These are phyloP conservation scores for Tolypocladium endophyticum DNA, from an alignment of 2,329 filamentous ascomycete genomes.

Conservation along the genomic window DNA sequence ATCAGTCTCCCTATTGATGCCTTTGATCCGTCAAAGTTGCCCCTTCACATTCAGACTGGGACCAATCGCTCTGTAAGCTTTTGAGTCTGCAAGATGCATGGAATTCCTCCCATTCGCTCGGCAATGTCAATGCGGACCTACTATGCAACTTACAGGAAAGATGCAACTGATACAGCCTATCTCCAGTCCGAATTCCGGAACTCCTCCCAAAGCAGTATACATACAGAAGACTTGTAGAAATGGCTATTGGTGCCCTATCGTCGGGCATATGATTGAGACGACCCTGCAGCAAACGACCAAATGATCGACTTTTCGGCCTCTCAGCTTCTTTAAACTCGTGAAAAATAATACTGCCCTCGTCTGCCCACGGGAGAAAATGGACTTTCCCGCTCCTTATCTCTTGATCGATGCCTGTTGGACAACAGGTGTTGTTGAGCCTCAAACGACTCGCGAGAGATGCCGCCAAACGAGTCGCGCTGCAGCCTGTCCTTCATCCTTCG, in stretches of 20 bases:
- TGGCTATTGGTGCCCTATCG: neutral
- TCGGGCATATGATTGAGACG: neutral
- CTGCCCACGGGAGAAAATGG: neutral
- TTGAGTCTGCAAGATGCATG: neutral
- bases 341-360: neutral
- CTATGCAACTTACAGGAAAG: too few species aligned
- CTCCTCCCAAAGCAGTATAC: neutral
- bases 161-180: neutral
- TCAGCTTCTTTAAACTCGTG: neutral
- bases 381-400: neutral
- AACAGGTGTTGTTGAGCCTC: neutral
- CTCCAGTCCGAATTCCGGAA: neutral
- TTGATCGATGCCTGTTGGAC: neutral
- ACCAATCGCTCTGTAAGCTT: too few species aligned
- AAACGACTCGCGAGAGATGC: neutral
- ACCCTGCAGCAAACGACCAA: neutral
- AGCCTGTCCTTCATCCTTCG: neutral
- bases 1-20: too few species aligned
- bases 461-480: neutral
- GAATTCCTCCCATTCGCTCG: neutral
- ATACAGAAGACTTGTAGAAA: neutral
- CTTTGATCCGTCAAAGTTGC: too few species aligned
- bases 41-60: too few species aligned
- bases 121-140: neutral
- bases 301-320: neutral